Conservation (phyloP, 2,329 filamentous ascomycete genomes). For the Cladosporium sp. region DNA sequence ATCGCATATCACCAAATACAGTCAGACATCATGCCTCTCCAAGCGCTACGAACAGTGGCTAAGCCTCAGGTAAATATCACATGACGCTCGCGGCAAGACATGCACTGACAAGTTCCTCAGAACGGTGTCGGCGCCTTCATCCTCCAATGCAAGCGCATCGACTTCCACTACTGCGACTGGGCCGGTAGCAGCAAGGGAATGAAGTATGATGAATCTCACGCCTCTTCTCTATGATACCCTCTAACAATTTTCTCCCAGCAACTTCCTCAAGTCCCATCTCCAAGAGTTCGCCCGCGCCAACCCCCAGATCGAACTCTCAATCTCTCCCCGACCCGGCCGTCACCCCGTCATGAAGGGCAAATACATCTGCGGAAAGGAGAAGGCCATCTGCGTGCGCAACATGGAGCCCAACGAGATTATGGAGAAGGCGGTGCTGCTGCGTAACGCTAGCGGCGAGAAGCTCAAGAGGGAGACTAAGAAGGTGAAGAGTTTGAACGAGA, state of each 20-base stretch:
- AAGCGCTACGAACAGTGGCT: constrained; percentile 56
- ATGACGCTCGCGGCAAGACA: neutral
- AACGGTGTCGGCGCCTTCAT: constrained; percentile 98
- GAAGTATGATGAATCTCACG: constrained; percentile 62
- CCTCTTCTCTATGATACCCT: neutral
- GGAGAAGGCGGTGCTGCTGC: constrained; percentile 73
- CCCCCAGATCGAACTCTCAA: constrained; percentile 85
- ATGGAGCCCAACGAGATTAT: constrained; percentile 77
- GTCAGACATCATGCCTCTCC: constrained; percentile 47
- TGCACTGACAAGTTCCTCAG: constrained; percentile 50
- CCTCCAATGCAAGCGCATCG: constrained; percentile 91
- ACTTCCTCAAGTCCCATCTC: constrained; percentile 78
- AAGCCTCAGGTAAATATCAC: constrained; percentile 55
- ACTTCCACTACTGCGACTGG: constrained; percentile 97
- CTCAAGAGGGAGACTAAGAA: constrained; percentile 61
- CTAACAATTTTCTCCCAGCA: constrained; percentile 49
- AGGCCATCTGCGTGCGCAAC: constrained; percentile 87
- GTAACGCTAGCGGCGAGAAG: constrained; percentile 76
- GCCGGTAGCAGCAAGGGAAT: constrained; percentile 91
- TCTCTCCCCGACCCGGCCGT: constrained; percentile 85
- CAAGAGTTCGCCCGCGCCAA: constrained; percentile 76
- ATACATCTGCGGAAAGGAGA: constrained; percentile 88
- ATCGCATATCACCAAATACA: neutral
- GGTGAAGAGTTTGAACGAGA: constrained; percentile 64
- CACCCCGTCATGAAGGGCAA: constrained; percentile 87